Evolutionary conservation across 805 yeast species (phyloP).

Genomic region (Pichia pseudocactophila): DNA sequence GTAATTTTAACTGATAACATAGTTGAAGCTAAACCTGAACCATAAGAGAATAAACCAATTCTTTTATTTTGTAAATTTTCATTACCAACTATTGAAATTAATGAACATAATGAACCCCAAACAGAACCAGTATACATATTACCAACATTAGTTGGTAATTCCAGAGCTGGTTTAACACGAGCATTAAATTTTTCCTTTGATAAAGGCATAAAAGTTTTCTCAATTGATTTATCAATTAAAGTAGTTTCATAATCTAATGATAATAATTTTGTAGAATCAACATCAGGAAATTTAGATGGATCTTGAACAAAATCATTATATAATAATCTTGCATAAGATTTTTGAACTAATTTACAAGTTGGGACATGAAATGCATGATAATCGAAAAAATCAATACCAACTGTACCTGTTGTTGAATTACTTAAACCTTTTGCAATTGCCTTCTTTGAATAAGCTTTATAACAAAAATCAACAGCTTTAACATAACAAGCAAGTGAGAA

Average conservation of each 20-base stretch:
- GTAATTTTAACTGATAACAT: constrained; percentile 69
- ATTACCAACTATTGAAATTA: constrained; percentile 64
- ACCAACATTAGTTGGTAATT: constrained; percentile 93
- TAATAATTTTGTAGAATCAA: constrained; percentile 41
- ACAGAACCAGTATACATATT: constrained; percentile 96
- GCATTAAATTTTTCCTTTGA: constrained; percentile 60
- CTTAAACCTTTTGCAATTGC: constrained; percentile 45
- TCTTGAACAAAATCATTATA: constrained; percentile 79
- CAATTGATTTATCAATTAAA: constrained; percentile 69
- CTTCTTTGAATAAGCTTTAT: constrained; percentile 72
- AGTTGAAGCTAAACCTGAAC: constrained; percentile 94
- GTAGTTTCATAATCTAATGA: constrained; percentile 64
- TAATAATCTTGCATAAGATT: constrained; percentile 85
- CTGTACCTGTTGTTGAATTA: constrained; percentile 38
- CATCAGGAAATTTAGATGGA: constrained; percentile 51
- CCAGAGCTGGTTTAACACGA: constrained; percentile 72
- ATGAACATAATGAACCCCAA: constrained; percentile 78
- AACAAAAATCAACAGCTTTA: constrained; percentile 83
- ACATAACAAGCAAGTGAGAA: constrained; percentile 90
- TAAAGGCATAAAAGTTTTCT: constrained; percentile 73
- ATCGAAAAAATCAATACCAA: constrained; percentile 72
- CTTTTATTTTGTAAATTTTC: constrained; percentile 74
- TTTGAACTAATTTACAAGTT: constrained; percentile 88
- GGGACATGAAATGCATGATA: constrained; percentile 97
- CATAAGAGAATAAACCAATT: constrained; percentile 90